Percentiles rank a stretch among this genome's conserved stretches.
phyloP scores from a whole-genome alignment of 371 early-diverging fungal genomes.

The Apophysomyces elegans region DNA sequence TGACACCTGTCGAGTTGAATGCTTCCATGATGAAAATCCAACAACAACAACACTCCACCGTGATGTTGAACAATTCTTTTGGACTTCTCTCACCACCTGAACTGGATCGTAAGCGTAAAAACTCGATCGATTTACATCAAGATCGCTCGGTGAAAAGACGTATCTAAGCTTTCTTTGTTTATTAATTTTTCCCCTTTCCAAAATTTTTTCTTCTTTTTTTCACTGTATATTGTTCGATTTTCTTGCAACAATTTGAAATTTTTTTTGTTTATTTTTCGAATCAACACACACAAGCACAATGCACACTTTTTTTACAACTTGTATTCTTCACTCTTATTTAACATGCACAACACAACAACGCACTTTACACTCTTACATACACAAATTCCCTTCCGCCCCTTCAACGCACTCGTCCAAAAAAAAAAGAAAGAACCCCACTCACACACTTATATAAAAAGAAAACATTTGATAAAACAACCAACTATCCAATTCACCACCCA shows the following conservation, averaged over 20 bases:
- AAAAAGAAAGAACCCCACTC: background rate
- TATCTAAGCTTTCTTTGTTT: conserved; percentile 6
- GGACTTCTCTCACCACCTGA: conserved; percentile 7
- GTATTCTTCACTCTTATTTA: background rate
- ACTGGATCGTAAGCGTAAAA: conserved; percentile 3
- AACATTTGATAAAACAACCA: background rate
- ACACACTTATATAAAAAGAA: background rate
- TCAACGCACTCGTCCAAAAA: background rate
- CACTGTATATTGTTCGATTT: conserved; percentile 10
- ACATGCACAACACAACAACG: background rate
- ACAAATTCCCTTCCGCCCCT: background rate
- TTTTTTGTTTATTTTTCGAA: background rate
- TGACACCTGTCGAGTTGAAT: conserved; percentile 6
- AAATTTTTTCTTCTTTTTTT: background rate
- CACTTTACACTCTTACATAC: conserved; percentile 1
- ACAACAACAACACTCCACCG: background rate
- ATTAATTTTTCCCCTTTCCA: background rate
- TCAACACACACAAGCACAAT: background rate
- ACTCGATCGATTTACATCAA: background rate
- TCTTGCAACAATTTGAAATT: conserved; percentile 5
- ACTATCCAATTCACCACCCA: background rate
- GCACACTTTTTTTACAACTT: background rate
- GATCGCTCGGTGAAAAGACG: conserved; percentile 8
- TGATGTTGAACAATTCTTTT: background rate
- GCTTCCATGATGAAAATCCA: background rate